A percentile compares a stretch with the other conserved stretches of the same genome.
These are phyloP conservation scores for Ceratobasidium sp. DNA, from an alignment of 1,284 basidiomycete species.

Conservation along the genomic window DNA sequence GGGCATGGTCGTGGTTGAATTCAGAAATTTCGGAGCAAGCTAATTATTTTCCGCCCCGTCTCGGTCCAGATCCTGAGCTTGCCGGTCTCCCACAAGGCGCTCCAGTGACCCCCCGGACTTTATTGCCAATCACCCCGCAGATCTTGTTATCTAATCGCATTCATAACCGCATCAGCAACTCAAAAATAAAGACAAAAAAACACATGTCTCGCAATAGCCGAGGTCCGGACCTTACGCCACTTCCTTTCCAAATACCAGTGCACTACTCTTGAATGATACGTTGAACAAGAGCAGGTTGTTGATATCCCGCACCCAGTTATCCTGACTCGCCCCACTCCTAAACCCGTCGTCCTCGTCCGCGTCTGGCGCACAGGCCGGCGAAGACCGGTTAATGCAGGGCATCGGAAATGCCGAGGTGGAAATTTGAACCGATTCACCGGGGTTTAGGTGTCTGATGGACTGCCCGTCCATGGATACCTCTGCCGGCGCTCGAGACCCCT, in stretches of 20 bases:
- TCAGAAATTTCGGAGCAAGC: not conserved
- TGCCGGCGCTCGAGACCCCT: conserved; percentile 82
- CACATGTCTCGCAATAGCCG: conserved; percentile 1
- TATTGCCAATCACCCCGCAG: conserved; percentile 2
- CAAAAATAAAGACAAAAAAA: not conserved
- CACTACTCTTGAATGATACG: conserved; percentile 61
- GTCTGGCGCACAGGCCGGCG: conserved; percentile 13
- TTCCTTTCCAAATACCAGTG: not conserved
- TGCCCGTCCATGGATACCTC: conserved; percentile 94
- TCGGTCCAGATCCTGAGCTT: conserved; percentile 3
- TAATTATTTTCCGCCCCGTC: conserved; percentile 5
- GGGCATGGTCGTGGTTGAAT: conserved; percentile 21
- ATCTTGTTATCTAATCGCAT: not conserved
- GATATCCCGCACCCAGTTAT: conserved; percentile 96
- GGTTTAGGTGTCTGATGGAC: conserved; percentile 76
- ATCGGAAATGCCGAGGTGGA: conserved; percentile 73
- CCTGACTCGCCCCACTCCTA: conserved; percentile 46
- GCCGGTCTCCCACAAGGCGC: not conserved
- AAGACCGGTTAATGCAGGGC: not conserved
- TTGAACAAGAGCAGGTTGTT: conserved; percentile 93
- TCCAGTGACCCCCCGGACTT: not conserved
- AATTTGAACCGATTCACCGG: conserved; percentile 86
- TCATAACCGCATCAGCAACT: not conserved
- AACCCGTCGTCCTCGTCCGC: conserved; percentile 3
- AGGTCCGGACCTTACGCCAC: not conserved